A percentile compares a stretch with the other conserved stretches of the same genome.
phyloP scores from a whole-genome alignment of 176 grass and related monocot species.

The barley (Hordeum vulgare) region DNA sequence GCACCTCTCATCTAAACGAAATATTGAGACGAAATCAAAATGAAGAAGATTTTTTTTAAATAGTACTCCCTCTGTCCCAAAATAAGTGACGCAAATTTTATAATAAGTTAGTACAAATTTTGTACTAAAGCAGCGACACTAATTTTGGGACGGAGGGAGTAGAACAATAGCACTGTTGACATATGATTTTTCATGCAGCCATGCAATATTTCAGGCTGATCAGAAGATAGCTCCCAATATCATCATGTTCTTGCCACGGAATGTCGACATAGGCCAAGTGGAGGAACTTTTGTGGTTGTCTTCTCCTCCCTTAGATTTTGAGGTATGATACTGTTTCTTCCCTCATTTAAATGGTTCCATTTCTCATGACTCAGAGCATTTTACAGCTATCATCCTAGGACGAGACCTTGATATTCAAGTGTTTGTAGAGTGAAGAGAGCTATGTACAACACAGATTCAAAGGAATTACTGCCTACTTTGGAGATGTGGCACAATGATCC shows the following conservation, averaged over 20 bases:
- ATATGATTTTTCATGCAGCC: constrained; percentile 10
- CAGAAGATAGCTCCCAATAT: constrained; percentile 42
- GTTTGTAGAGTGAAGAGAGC: constrained; percentile 41
- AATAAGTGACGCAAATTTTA: too few relatives aligned
- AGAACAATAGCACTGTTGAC: neutral
- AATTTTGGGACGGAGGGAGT: too few relatives aligned
- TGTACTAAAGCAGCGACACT: too few relatives aligned
- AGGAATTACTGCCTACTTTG: constrained; percentile 56
- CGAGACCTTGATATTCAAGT: neutral
- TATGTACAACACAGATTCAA: constrained; percentile 22
- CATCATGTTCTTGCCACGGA: constrained; percentile 70
- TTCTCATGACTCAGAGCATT: neutral
- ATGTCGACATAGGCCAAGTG: constrained; percentile 36
- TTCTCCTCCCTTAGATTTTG: constrained; percentile 43
- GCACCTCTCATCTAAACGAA: too few relatives aligned
- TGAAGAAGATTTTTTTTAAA: neutral
- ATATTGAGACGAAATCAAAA: neutral
- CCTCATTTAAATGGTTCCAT: neutral
- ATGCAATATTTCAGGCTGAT: constrained; percentile 39
- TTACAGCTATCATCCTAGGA: neutral
- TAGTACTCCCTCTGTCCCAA: too few relatives aligned
- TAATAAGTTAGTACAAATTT: too few relatives aligned
- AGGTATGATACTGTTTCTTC: constrained; percentile 11
- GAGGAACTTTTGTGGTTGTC: constrained; percentile 55
- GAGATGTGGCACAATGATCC: neutral